Evolutionary conservation across 148 eudicot genomes (phyloP).

Genomic region (Camellia lanceoleosa): DNA sequence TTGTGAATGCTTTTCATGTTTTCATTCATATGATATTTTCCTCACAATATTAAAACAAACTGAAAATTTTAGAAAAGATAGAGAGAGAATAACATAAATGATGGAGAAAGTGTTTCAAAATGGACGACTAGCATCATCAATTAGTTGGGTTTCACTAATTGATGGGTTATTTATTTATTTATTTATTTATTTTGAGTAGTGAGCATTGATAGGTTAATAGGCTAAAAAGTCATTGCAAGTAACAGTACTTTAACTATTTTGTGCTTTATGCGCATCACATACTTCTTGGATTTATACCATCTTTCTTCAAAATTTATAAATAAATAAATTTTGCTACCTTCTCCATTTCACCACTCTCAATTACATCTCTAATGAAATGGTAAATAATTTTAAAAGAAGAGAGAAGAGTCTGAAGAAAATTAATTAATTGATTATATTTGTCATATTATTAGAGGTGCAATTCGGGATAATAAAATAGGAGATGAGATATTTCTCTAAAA

Average conservation of each 20-base stretch:
- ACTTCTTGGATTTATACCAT: not conserved
- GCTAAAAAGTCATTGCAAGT: not conserved
- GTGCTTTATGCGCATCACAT: not conserved
- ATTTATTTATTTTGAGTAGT: not conserved
- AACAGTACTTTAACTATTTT: not conserved
- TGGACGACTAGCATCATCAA: constrained; percentile 17
- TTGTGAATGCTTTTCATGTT: too few species aligned
- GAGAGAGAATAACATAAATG: not conserved
- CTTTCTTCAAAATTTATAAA: too few species aligned
- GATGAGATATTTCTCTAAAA: too few species aligned
- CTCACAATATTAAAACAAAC: not conserved
- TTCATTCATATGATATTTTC: not conserved
- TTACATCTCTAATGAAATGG: too few species aligned
- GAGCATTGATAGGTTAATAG: not conserved
- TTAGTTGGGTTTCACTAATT: constrained; percentile 3
- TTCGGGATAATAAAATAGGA: too few species aligned
- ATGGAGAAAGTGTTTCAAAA: constrained; percentile 2
- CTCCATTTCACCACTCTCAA: too few species aligned
- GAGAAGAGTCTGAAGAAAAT: too few species aligned
- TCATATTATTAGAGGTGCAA: too few species aligned
- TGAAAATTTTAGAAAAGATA: not conserved
- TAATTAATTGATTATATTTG: too few species aligned
- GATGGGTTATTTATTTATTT: not conserved
- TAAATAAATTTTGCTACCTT: too few species aligned
- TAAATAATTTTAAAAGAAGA: too few species aligned